Base-by-base conservation (phyloP, 768 basidiomycete genomes). In the Phlegmacium glaucopus region DNA sequence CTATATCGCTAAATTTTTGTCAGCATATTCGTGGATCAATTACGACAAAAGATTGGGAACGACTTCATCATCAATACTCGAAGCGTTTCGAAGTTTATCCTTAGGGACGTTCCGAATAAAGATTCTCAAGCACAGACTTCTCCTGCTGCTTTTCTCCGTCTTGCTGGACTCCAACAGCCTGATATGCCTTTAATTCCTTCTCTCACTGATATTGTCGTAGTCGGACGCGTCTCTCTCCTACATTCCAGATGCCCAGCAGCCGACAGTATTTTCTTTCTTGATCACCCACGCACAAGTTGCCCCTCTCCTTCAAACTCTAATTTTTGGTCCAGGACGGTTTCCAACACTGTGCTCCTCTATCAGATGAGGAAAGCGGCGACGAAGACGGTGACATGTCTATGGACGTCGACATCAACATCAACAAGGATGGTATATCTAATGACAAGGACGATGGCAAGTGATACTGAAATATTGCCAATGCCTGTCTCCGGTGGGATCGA, bases 401-500 rank as follows among this genome's bases (percentile, higher is more conserved):
- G 53, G 70, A 70, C 13, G 69, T 62, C n/a, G 72, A 74, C 27
- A 54, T 72, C 16, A 64, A 66, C 48, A 64, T 72, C n/a, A n/a
- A n/a, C n/a, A n/a, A n/a, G 29, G 70, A 72, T 25, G 66, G 61
- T 17, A 63, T 64, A 3, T 66, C 58, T 4, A 65, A 66, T 6
- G 65, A 67, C 13, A 63, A 53, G 3, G 71, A 69, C 25, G 68
- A 61, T 1, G 65, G 64, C 51, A 0, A 65, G 62, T 10, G 59
- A 60, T n/a, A 39, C 41, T n/a, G 52, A 71, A 27, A 64, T 77
- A n/a, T 74, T 82, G 4, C 87, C 90, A 1, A 84, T 92, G 81
- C 77, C 84, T 1, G 64, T 68, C 40, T 61, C 76, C 4, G 80
- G 79, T 13, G 83, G 86, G 10, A 85, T 91, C 28, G 65, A 73